Evolutionary conservation across 495 filamentous ascomycete genomes (phyloP).

Genomic region (Alectoria sarmentosa): DNA sequence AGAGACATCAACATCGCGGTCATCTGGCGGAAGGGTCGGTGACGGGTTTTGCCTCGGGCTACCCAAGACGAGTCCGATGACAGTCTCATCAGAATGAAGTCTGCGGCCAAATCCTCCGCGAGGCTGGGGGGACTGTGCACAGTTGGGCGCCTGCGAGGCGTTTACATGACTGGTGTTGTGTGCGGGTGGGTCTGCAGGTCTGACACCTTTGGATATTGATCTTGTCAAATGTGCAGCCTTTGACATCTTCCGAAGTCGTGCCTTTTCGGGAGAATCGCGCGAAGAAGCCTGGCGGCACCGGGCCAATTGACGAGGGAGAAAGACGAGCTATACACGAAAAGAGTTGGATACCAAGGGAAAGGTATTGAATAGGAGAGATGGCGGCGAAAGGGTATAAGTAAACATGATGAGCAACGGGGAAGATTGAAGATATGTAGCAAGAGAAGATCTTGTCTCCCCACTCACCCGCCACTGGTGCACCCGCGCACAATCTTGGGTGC

Average conservation of each 20-base stretch:
- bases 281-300: neutral
- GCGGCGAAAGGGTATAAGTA: neutral
- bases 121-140: neutral
- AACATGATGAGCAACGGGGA: neutral
- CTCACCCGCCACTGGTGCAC: too few relatives aligned
- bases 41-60: conserved; percentile 38
- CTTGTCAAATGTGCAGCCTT: conserved; percentile 15
- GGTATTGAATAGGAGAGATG: neutral
- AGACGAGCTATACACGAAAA: neutral
- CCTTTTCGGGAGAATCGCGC: neutral
- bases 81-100: conserved; percentile 27
- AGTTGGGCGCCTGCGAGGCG: neutral
- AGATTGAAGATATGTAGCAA: neutral
- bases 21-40: conserved; percentile 22
- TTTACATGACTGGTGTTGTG: neutral
- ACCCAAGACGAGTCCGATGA: conserved; percentile 50
- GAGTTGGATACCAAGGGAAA: neutral
- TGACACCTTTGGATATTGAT: neutral
- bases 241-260: conserved; percentile 9
- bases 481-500: neutral
- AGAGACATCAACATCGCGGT: conserved; percentile 4
- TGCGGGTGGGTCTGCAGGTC: neutral
- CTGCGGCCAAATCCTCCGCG: conserved; percentile 6
- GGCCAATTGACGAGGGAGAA: neutral
- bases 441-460: too few relatives aligned